A percentile compares a stretch with the other conserved stretches of the same genome.
Conservation (phyloP, 129 eudicot genomes). For the Silybum marianum region DNA sequence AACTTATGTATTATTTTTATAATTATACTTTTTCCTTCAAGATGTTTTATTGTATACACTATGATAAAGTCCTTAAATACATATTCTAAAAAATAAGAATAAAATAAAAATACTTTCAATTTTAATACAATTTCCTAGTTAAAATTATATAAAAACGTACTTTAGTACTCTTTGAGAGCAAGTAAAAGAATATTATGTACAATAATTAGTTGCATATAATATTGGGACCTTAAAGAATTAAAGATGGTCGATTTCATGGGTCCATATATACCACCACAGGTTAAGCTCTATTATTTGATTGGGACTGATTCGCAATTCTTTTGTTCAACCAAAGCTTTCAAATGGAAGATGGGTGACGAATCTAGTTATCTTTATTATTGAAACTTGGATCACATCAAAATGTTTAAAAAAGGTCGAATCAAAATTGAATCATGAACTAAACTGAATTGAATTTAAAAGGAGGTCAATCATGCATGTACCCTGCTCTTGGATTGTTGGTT, state of each 20-base stretch:
- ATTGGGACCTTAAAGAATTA: conserved; percentile 2
- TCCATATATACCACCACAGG: conserved; percentile 15
- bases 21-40: too few species aligned
- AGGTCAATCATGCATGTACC: background rate
- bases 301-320: conserved; percentile 11
- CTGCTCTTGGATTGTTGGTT: background rate
- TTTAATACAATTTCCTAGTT: too few species aligned
- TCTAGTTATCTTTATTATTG: background rate
- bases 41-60: too few species aligned
- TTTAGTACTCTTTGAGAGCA: background rate
- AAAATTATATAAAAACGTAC: too few species aligned
- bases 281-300: conserved; percentile 26
- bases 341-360: background rate
- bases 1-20: too few species aligned
- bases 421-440: background rate
- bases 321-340: background rate
- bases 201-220: conserved; percentile 3
- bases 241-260: conserved; percentile 27
- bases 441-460: background rate
- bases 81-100: too few species aligned
- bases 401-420: background rate
- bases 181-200: conserved; percentile 6
- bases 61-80: too few species aligned
- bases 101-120: too few species aligned
- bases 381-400: background rate